A percentile compares a stretch with the other conserved stretches of the same genome.
These are phyloP conservation scores for Neopestalotiopsis clavispora DNA, from an alignment of 2,329 filamentous ascomycete species.

Conservation along the genomic window DNA sequence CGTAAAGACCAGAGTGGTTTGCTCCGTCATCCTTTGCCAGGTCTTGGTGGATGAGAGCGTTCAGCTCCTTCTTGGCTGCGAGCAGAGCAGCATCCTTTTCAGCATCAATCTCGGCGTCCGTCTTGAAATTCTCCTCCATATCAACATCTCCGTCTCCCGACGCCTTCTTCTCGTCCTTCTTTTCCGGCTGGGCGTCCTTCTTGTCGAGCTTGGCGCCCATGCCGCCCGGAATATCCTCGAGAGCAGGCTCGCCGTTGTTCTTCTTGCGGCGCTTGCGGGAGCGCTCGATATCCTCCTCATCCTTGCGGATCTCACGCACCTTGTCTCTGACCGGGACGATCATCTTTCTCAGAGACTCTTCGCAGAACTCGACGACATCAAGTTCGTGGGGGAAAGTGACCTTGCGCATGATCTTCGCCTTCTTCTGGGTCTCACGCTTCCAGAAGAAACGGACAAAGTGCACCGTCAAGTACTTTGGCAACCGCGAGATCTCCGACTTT, in stretches of 20 bases:
- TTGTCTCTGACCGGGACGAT: constrained; percentile 94
- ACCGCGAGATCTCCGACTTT: constrained; percentile 83
- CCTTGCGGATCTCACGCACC: constrained; percentile 92
- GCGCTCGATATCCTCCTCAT: constrained; percentile 91
- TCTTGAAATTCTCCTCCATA: constrained; percentile 83
- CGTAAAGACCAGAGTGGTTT: constrained; percentile 94
- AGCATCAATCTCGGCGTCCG: constrained; percentile 88
- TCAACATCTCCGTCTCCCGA: constrained; percentile 70
- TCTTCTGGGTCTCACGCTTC: constrained; percentile 94
- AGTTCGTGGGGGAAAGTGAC: constrained; percentile 95
- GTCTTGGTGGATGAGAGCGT: constrained; percentile 75
- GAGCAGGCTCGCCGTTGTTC: constrained; percentile 51
- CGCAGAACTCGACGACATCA: constrained; percentile 93
- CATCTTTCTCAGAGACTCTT: constrained; percentile 81
- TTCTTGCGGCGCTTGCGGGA: constrained; percentile 89
- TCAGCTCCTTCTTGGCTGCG: constrained; percentile 85
- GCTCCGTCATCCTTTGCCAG: constrained; percentile 79
- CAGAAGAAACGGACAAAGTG: constrained; percentile 99
- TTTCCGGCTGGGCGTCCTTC: constrained; percentile 45
- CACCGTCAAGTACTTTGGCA: constrained; percentile 94
- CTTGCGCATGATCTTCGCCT: constrained; percentile 99
- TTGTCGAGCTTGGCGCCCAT: constrained; percentile 56
- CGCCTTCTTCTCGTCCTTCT: constrained; percentile 41
- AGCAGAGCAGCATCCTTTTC: constrained; percentile 79
- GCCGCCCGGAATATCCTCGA: constrained; percentile 52